Base-by-base conservation (phyloP, 257 asterid species). In the Lithospermum erythrorhizon region DNA sequence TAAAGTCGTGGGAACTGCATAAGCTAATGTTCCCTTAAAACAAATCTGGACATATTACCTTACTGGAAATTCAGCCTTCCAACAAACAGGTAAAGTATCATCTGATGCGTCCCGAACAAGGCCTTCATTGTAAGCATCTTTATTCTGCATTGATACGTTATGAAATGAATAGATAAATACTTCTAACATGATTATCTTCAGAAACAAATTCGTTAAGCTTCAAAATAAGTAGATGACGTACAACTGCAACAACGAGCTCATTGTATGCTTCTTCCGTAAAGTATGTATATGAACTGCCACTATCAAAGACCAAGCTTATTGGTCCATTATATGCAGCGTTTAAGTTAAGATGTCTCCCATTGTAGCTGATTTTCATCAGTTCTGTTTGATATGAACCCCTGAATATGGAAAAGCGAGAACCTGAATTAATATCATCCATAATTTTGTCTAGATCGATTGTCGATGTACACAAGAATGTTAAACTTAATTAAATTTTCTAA, bases 201-300 rank as follows among this genome's bases (percentile, higher is more conserved):
- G 59, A 53, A 61, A 32, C 23, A 30, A 67, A 73, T 63, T 35
- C 48, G 25, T 21, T 21, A 47, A 58, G 55, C 51, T 59, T 62
- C 64, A 30, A 35, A 35, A 8, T 35, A 35, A 35, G 45, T 35
- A 35, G 45, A 35, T 35, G 14, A 73, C 88, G 79, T 77, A 86
- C 95, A 61, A 58, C 47, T 27, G 79, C 17, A 66, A 83, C 69
- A 41, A 13, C 17, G 63, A 86, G 76, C 62, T 78, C 75, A 70
- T 65, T 55, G 72, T 86, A 83, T 67, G 91, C 91, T 74, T 76
- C 72, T 65, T 73, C 77, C 1, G 82, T 68, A 62, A 86, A 81
- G 82, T 86, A 86, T 15, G 95, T 69, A 62, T 79, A 83, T 25
- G 91, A 75, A 74, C 95, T 86, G 56, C 95, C 95, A 67, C 76